Percentiles rank a stretch among this genome's conserved stretches.
phyloP scores from a whole-genome alignment of 495 filamentous ascomycete species.

The Xylaria scruposa region DNA sequence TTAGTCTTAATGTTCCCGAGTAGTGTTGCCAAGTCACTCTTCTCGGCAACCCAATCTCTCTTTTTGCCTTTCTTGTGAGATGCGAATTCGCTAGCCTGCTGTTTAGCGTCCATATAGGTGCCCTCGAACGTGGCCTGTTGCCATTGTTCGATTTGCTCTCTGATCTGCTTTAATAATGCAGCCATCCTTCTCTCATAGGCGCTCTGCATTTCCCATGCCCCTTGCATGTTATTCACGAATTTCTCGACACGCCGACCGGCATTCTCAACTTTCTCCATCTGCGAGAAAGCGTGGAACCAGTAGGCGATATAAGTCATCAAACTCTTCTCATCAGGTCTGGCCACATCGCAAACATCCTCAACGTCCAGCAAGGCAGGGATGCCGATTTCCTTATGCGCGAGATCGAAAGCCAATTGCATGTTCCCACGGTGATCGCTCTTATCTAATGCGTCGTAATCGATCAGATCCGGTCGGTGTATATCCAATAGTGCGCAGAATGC shows the following conservation, averaged over 20 bases:
- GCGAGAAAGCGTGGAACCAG: conserved; percentile 99
- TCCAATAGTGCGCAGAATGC: conserved; percentile 96
- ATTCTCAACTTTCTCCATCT: conserved; percentile 97
- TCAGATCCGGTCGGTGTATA: conserved; percentile 95
- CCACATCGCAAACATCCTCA: conserved; percentile 96
- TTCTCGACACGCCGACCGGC: conserved; percentile 96
- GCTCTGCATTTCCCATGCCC: conserved; percentile 99
- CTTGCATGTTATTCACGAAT: conserved; percentile 98
- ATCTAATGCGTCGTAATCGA: conserved; percentile 93
- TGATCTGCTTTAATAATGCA: conserved; percentile 75
- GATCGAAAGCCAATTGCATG: conserved; percentile 96
- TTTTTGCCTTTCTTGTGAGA: conserved; percentile 88
- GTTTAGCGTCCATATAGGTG: conserved; percentile 91
- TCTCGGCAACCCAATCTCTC: conserved; percentile 94
- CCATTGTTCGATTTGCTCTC: conserved; percentile 75
- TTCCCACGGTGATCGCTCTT: conserved; percentile 95
- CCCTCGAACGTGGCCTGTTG: conserved; percentile 81
- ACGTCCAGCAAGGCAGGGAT: conserved; percentile 96
- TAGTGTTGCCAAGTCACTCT: conserved; percentile 89
- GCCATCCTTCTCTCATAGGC: conserved; percentile 89
- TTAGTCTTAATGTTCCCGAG: conserved; percentile 99
- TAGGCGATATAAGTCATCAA: conserved; percentile 99
- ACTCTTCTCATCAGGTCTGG: conserved; percentile 92
- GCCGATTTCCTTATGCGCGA: conserved; percentile 94
- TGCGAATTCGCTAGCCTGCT: conserved; percentile 80